Evolutionary conservation across 163 green algal genomes (phyloP).

Genomic region (Volvox carteri): DNA sequence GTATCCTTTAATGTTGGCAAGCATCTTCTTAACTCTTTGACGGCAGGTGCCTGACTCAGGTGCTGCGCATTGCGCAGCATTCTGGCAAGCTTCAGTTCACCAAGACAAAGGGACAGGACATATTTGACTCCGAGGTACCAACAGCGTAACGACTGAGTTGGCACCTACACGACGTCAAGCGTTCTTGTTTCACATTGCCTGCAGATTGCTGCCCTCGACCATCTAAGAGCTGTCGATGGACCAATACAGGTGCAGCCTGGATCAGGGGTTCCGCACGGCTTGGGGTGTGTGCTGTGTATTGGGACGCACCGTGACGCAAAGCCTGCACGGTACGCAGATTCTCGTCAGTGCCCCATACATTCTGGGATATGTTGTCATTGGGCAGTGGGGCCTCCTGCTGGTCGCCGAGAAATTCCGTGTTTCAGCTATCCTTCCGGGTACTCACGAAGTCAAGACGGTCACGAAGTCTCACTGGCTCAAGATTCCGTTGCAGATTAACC

Average conservation of each 20-base stretch:
- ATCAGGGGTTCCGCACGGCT: neutral
- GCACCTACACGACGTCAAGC: neutral
- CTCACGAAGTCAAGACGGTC: constrained; percentile 77
- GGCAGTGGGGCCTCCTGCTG: constrained; percentile 73
- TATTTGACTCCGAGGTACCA: constrained; percentile 62
- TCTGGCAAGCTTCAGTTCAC: constrained; percentile 58
- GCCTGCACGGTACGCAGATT: constrained; percentile 51
- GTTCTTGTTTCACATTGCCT: neutral
- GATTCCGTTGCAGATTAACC: constrained; percentile 72
- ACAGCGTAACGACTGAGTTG: neutral
- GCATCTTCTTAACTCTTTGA: neutral
- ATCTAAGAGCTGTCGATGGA: constrained; percentile 39
- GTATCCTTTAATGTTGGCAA: neutral
- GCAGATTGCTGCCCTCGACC: constrained; percentile 52
- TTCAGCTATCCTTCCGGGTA: constrained; percentile 72
- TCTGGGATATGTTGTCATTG: constrained; percentile 77
- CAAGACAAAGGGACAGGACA: constrained; percentile 49
- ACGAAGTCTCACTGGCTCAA: constrained; percentile 71
- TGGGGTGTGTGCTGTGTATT: neutral
- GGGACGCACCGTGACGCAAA: neutral
- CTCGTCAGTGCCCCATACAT: constrained; percentile 70
- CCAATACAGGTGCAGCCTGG: constrained; percentile 42
- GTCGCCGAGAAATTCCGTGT: constrained; percentile 73
- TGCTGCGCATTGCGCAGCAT: constrained; percentile 35
- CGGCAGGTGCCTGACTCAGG: constrained; percentile 26